Evolutionary conservation across 768 basidiomycete species (phyloP).

Genomic region (Boletus eberwhitei): DNA sequence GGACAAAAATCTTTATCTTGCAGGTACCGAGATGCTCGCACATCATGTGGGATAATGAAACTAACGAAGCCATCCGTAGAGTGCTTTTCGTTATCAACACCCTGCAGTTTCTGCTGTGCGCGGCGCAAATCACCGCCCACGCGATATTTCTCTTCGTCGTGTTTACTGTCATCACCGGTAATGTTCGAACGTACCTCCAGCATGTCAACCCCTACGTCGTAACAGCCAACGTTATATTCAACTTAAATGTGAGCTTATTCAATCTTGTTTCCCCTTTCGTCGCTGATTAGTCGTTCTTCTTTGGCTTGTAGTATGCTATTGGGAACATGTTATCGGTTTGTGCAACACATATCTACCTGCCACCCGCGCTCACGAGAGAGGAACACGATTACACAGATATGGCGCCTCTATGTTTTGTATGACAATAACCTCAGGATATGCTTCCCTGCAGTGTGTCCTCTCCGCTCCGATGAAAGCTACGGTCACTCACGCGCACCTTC

Average conservation of each 20-base stretch:
- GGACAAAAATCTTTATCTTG: constrained; percentile 5
- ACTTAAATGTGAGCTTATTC: constrained; percentile 8
- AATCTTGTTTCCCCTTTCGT: neutral
- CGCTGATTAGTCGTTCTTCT: neutral
- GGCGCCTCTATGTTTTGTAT: constrained; percentile 25
- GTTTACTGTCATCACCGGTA: neutral
- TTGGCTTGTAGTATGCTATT: constrained; percentile 9
- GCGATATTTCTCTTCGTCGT: neutral
- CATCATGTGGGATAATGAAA: neutral
- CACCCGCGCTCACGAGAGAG: neutral
- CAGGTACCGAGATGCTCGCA: constrained; percentile 1
- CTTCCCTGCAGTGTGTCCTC: constrained; percentile 15
- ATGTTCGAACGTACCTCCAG: neutral
- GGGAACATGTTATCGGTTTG: constrained; percentile 20
- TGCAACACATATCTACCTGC: neutral
- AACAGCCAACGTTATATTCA: constrained; percentile 1
- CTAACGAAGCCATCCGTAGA: neutral
- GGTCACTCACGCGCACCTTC: neutral
- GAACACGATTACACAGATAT: constrained; percentile 7
- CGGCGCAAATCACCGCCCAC: constrained; percentile 4
- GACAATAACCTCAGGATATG: constrained; percentile 9
- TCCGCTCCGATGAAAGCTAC: neutral
- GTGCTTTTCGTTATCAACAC: constrained; percentile 12
- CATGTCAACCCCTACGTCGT: neutral
- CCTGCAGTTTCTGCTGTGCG: constrained; percentile 18